Conservation (phyloP, 768 basidiomycete genomes). For the Macrolepiota fuliginosa region DNA sequence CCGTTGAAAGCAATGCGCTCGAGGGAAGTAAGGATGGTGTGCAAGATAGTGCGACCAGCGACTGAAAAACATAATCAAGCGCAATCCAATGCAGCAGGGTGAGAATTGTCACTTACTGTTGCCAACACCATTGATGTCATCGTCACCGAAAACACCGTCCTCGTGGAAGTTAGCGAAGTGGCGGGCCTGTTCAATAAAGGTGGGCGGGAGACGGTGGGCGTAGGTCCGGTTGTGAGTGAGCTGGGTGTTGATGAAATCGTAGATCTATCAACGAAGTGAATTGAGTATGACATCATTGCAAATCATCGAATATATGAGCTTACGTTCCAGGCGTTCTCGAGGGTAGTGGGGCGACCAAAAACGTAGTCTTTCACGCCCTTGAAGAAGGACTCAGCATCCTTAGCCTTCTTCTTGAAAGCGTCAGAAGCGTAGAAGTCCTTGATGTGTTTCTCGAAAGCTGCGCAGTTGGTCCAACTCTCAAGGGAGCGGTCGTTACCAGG, state of each 20-base stretch:
- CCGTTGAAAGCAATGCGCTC: conserved; percentile 77
- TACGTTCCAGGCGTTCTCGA: conserved; percentile 81
- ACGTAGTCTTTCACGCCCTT: conserved; percentile 64
- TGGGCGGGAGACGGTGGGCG: conserved; percentile 78
- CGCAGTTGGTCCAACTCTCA: conserved; percentile 72
- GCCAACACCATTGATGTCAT: conserved; percentile 61
- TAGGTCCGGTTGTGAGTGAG: conserved; percentile 82
- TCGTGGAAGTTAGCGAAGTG: conserved; percentile 81
- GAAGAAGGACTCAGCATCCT: conserved; percentile 66
- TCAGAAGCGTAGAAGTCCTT: conserved; percentile 56
- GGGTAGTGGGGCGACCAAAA: conserved; percentile 60
- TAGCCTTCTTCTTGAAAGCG: conserved; percentile 60
- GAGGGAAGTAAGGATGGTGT: conserved; percentile 68
- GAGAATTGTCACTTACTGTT: conserved; percentile 56
- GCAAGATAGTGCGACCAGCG: conserved; percentile 76
- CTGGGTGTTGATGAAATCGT: conserved; percentile 75
- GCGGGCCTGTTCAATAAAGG: conserved; percentile 70
- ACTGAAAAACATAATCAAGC: conserved; percentile 41
- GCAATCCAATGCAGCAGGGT: neutral
- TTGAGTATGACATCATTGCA: conserved; percentile 14
- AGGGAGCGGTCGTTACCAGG: conserved; percentile 79
- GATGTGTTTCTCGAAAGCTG: conserved; percentile 64
- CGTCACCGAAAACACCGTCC: conserved; percentile 66
- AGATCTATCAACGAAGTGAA: conserved; percentile 44
- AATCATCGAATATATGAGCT: conserved; percentile 23